Percentiles rank a stretch among this genome's conserved stretches.
These are phyloP conservation scores for Calonectria hawksworthii DNA, from an alignment of 2,329 filamentous ascomycete genomes.

Conservation along the genomic window DNA sequence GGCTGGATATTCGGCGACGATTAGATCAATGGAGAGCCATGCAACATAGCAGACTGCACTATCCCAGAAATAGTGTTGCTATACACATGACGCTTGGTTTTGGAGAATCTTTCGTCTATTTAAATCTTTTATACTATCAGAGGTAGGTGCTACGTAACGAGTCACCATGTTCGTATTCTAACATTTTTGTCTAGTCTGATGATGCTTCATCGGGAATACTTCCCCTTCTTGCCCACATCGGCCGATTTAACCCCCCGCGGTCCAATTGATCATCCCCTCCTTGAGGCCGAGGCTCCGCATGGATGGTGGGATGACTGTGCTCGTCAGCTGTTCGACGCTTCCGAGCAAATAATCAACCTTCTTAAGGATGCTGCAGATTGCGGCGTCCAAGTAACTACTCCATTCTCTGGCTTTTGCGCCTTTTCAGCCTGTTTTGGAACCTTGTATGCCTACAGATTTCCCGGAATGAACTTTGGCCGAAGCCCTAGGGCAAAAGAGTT, in stretches of 20 bases:
- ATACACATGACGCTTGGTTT: slow-evolving; percentile 56
- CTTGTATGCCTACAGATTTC: slow-evolving; percentile 56
- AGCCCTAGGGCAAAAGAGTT: slow-evolving; percentile 33
- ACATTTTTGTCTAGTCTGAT: slow-evolving; percentile 48
- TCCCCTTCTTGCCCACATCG: slow-evolving; percentile 57
- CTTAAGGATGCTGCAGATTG: slow-evolving; percentile 55
- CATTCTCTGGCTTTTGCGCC: slow-evolving; percentile 61
- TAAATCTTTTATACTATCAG: slow-evolving; percentile 60
- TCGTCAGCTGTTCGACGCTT: slow-evolving; percentile 52
- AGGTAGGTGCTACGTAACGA: slow-evolving; percentile 46
- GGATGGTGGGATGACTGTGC: slow-evolving; percentile 58
- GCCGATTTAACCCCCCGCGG: slow-evolving; percentile 51
- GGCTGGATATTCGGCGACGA: slow-evolving; percentile 48
- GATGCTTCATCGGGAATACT: slow-evolving; percentile 60
- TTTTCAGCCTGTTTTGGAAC: slow-evolving; percentile 61
- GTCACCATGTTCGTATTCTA: accelerated
- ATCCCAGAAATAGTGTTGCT: slow-evolving; percentile 53
- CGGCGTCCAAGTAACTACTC: slow-evolving; percentile 54
- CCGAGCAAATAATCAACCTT: slow-evolving; percentile 51
- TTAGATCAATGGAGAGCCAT: slow-evolving; percentile 52
- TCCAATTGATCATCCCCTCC: slow-evolving; percentile 56
- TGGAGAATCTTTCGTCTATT: slow-evolving; percentile 57
- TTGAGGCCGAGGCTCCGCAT: slow-evolving; percentile 53
- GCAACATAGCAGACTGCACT: slow-evolving; percentile 54
- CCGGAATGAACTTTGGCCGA: slow-evolving; percentile 53